Evolutionary conservation across 2,329 filamentous ascomycete genomes (phyloP), one percentile per base, ranked within the genome.

Genomic region (Apiospora sp.): DNA sequence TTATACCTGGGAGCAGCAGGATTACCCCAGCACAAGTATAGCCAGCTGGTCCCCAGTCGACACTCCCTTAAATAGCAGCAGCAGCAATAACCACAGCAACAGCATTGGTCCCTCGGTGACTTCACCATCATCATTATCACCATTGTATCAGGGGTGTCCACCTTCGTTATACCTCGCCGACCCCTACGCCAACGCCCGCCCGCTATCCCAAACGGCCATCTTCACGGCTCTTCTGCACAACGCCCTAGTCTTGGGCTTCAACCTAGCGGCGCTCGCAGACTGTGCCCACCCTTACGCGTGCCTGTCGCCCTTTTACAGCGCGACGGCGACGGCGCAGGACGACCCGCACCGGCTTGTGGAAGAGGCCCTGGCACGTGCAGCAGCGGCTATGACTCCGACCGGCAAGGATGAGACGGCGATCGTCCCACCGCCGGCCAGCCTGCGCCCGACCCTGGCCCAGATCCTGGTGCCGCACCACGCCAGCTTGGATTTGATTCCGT

Each of bases 401-500:
- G 37, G 37, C 48, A 22, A 71, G 44, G 72, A 73, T 16, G 68
- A 70, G 14, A 67, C 67, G 30, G 24, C 46, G 13, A 75, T 73
- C 1, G 75, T 80, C 1, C 75, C 73, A 2, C 75, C 80, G 1
- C 82, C 83, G 13, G 37, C 75, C 5, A 76, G 82, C 70, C 76
- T 84, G 0, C 81, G 77, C 27, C 83, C 83, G 3, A 84, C 82
- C 0, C 73, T 81, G 41, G 77, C 80, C 3, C 83, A 84, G 73
- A 79, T 84, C 14, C 74, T 84, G 14, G 76, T 81, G 58, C 80
- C 81, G 16, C 83, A 84, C 70, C 81, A 82, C 71, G 78, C 81
- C 0, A 79, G 79, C 43, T 72, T 84, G 16, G 83, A 84, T 71
- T 69, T 84, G 3, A 75, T 84, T 7, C 82, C 82, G 0, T 74